Conservation (phyloP, 306 rosid species). For the Herpetospermum pedunculosum region DNA sequence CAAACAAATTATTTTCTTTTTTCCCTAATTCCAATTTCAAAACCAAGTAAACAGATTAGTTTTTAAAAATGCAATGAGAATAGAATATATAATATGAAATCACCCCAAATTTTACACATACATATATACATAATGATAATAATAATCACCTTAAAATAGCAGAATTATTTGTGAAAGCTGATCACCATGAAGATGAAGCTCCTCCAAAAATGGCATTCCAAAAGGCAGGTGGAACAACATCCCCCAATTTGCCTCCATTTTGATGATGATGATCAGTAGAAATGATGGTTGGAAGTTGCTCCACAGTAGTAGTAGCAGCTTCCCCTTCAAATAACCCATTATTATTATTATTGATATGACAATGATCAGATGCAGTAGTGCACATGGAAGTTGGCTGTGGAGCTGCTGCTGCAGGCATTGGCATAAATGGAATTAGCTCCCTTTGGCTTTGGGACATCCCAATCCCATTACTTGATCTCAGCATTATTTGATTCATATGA, state of each 20-base stretch:
- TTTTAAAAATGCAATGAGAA: background rate
- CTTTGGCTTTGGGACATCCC: constrained; percentile 7
- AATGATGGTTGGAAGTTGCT: constrained; percentile 4
- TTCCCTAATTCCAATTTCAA: background rate
- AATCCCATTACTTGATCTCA: constrained; percentile 2
- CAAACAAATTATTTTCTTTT: background rate
- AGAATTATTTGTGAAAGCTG: too few species aligned
- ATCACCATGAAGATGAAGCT: constrained; percentile 15
- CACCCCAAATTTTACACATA: background rate
- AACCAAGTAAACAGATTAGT: background rate
- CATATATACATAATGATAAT: too few species aligned
- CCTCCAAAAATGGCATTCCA: constrained; percentile 16
- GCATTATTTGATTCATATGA: background rate
- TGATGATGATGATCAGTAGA: constrained; percentile 5
- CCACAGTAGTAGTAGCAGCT: background rate
- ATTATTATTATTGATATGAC: background rate
- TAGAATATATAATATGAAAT: too few species aligned
- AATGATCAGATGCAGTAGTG: background rate
- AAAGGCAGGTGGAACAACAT: constrained; percentile 6
- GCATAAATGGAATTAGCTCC: constrained; percentile 12
- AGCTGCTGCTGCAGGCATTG: constrained; percentile 5
- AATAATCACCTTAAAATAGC: too few species aligned
- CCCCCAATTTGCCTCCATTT: constrained; percentile 6
- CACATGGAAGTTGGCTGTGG: background rate
- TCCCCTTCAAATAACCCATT: background rate